Conservation (phyloP, 768 basidiomycete species). For the Agaricus subrufescens region DNA sequence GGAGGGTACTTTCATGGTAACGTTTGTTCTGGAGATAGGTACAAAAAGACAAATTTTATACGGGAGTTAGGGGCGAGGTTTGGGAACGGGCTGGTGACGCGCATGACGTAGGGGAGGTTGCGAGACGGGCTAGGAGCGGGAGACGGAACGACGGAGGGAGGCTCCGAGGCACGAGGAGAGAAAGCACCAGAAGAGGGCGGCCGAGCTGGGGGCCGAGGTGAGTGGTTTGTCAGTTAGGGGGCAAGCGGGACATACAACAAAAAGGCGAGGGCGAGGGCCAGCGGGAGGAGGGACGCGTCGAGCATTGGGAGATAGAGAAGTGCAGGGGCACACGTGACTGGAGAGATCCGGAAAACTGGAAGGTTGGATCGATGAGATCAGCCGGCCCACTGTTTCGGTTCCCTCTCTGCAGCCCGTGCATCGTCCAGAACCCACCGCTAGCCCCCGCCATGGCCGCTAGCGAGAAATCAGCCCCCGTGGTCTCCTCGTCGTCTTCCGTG, state of each 20-base stretch:
- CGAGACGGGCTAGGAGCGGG: background rate
- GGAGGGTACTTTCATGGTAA: constrained; percentile 39
- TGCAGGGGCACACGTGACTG: background rate
- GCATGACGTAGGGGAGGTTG: background rate
- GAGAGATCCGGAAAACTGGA: constrained; percentile 22
- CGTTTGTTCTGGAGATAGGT: background rate
- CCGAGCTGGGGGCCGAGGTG: constrained; percentile 17
- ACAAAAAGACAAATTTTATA: constrained; percentile 11
- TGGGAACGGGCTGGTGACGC: background rate
- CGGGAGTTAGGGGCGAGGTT: background rate
- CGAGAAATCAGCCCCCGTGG: constrained; percentile 21
- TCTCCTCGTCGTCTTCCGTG: constrained; percentile 21
- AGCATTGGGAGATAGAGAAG: too few relatives aligned
- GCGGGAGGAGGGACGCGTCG: background rate
- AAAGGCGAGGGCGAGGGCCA: constrained; percentile 35
- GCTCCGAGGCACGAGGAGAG: constrained; percentile 64
- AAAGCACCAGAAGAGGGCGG: constrained; percentile 58
- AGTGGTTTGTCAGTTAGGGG: background rate
- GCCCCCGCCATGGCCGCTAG: constrained; percentile 29
- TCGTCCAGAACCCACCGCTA: constrained; percentile 22
- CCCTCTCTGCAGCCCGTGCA: constrained; percentile 24
- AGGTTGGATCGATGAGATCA: constrained; percentile 37
- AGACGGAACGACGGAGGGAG: constrained; percentile 33
- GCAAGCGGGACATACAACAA: constrained; percentile 36
- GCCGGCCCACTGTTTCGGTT: constrained; percentile 36